phyloP scores from a whole-genome alignment of 2,329 filamentous ascomycete genomes.

The Dothiorella sarmentorum region DNA sequence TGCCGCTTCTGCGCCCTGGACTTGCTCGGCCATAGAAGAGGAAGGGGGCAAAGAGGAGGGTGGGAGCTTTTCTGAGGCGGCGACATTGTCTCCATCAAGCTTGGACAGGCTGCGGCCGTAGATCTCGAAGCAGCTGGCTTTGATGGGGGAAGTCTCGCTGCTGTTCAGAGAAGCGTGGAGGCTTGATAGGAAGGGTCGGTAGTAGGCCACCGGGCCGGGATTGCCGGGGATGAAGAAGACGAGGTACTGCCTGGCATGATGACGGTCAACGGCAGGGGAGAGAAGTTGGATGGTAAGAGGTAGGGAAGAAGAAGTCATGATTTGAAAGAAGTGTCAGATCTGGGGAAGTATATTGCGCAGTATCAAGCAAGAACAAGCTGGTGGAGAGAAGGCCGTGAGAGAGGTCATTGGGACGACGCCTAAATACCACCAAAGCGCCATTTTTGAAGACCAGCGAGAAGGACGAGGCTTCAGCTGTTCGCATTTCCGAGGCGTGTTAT shows the following conservation, averaged over 20 bases:
- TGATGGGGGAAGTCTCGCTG: not conserved
- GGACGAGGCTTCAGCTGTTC: too few species aligned
- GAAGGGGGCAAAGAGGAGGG: not conserved
- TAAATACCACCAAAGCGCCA: too few species aligned
- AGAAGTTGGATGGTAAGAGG: not conserved
- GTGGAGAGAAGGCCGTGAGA: too few species aligned
- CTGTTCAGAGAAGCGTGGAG: slow-evolving; percentile 46
- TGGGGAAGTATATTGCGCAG: too few species aligned
- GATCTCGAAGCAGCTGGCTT: slow-evolving; percentile 30
- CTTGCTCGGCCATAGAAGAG: not conserved
- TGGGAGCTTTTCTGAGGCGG: slow-evolving; percentile 16
- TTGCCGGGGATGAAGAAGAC: slow-evolving; percentile 75
- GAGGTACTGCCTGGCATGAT: slow-evolving; percentile 38
- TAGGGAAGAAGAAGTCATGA: not conserved
- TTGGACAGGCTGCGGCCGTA: slow-evolving; percentile 42
- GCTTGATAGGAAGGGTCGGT: slow-evolving; percentile 60
- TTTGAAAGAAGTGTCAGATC: too few species aligned
- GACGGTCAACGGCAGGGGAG: not conserved
- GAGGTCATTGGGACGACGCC: too few species aligned
- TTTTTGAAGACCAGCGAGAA: too few species aligned
- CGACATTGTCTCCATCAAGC: slow-evolving; percentile 39
- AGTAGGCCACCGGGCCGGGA: slow-evolving; percentile 73
- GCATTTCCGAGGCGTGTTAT: too few species aligned
- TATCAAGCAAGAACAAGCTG: too few species aligned
- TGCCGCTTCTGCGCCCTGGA: not conserved